A percentile compares a stretch with the other conserved stretches of the same genome.
These are phyloP conservation scores for Hygrophila difformis DNA, from an alignment of 257 asterid species.

Conservation along the genomic window DNA sequence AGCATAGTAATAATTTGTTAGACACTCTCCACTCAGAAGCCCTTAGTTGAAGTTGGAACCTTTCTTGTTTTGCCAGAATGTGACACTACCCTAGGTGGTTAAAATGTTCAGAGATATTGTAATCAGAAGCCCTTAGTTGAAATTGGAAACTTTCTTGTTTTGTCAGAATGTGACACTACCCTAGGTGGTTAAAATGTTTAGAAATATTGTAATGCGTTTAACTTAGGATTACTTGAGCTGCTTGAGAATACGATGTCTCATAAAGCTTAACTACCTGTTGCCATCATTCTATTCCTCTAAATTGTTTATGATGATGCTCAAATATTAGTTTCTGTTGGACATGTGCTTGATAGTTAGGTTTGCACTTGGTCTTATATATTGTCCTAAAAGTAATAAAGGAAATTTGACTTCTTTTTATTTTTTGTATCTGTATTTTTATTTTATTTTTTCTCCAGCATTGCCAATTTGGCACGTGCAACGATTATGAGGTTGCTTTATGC, in stretches of 20 bases:
- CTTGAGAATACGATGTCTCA: background rate
- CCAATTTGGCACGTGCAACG: constrained; percentile 73
- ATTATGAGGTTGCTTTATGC: constrained; percentile 83
- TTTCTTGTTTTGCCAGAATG: constrained; percentile 1
- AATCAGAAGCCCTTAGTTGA: too few species aligned
- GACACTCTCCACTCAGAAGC: too few species aligned
- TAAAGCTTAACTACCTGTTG: background rate
- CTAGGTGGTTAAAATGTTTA: background rate
- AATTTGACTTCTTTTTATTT: constrained; percentile 9
- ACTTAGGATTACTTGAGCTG: background rate
- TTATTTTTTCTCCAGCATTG: constrained; percentile 50
- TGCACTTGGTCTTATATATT: background rate
- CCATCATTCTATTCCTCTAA: too few species aligned
- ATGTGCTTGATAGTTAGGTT: background rate
- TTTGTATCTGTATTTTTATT: too few species aligned
- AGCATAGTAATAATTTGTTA: background rate
- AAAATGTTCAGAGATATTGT: background rate
- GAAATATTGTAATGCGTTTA: too few species aligned
- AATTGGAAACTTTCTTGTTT: background rate
- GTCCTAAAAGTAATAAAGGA: background rate
- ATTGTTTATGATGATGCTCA: too few species aligned
- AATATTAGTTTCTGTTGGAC: too few species aligned
- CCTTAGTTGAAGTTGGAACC: too few species aligned
- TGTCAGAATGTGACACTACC: background rate
- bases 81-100: background rate